These are phyloP conservation scores for Euryodendron excelsum DNA, from an alignment of 148 eudicot species.

Conservation along the genomic window DNA sequence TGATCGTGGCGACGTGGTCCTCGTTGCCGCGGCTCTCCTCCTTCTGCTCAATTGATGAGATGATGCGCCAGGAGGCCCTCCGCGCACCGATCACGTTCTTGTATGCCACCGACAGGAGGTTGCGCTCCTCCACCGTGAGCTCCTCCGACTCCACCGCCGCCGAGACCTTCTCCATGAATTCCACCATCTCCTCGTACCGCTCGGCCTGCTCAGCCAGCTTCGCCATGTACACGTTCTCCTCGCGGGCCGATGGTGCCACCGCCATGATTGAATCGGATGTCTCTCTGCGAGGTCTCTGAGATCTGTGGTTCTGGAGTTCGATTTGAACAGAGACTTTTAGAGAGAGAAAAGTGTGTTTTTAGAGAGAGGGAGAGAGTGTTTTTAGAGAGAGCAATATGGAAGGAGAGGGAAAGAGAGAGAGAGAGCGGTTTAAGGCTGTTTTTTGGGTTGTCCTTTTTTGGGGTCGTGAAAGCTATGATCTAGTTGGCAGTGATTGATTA, in stretches of 20 bases:
- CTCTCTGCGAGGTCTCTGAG: not conserved
- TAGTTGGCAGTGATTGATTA: too few relatives aligned
- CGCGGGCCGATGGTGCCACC: constrained; percentile 38
- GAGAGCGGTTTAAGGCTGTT: too few relatives aligned
- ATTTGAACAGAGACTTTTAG: not conserved
- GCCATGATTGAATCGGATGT: constrained; percentile 5
- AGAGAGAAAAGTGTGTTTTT: not conserved
- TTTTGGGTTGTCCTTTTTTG: too few relatives aligned
- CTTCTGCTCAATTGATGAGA: constrained; percentile 67
- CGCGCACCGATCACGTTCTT: constrained; percentile 82
- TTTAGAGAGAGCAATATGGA: too few relatives aligned
- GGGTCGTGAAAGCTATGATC: too few relatives aligned
- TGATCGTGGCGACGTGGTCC: constrained; percentile 50
- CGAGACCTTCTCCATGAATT: constrained; percentile 61
- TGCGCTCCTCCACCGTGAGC: constrained; percentile 66
- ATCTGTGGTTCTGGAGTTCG: not conserved
- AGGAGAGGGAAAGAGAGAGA: too few relatives aligned
- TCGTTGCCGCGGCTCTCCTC: constrained; percentile 74
- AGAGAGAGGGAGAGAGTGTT: not conserved
- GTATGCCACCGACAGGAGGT: constrained; percentile 72
- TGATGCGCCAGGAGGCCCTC: constrained; percentile 71
- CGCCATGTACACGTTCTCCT: constrained; percentile 68
- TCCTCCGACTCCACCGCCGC: constrained; percentile 45
- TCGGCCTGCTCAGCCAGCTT: constrained; percentile 73
- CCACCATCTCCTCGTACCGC: constrained; percentile 72